Base-by-base conservation (phyloP, 768 basidiomycete genomes). In the Pholiota molesta region DNA sequence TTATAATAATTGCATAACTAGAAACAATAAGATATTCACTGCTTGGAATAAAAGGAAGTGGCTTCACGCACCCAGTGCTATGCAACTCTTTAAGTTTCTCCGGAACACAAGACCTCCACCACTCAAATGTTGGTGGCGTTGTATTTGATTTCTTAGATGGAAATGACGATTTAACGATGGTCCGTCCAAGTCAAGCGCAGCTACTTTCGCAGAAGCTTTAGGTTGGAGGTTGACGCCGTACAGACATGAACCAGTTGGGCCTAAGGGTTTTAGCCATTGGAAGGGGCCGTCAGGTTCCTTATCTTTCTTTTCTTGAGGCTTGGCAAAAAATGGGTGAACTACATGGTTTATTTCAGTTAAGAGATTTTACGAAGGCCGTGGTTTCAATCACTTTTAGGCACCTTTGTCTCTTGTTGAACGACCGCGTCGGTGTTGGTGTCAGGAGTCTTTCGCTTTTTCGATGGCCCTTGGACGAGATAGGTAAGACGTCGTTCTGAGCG, bases 141-240 rank as follows among this genome's bases (percentile, higher is more conserved):
- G 72, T 69, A 31, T 72, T 72, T 52, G 77, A 76, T 26, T 75
- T 75, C 40, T 65, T 72, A 40, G 63, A 61, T 19, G 60, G 62
- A 54, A 74, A 65, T 21, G 72, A 64, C n/a, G 72, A 73, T 65
- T 88, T 90, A 71, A 97, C 94, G 62, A 96, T 67, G 0, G 94
- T 95, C 92, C 94, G 70, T 97, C 95, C 23, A 97, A 77, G 72
- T 97, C 95, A 64, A 95, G 91, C 13, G 87, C 83, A 10, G 92
- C 90, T 33, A 94, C 83, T 65, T 88, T 90, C n/a, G 78, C 37
- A 1, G 74, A 75, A 8, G 78, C 74, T 13, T 73, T 69, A 0
- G 87, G 88, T 0, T 71, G 65, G 5, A 77, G 70, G 61, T 82
- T 76, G 51, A 75, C 62, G 11, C 72, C 81, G 61, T 83, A 75